phyloP scores from a whole-genome alignment of 495 filamentous ascomycete genomes.

The Hypoxylon lenormandii region DNA sequence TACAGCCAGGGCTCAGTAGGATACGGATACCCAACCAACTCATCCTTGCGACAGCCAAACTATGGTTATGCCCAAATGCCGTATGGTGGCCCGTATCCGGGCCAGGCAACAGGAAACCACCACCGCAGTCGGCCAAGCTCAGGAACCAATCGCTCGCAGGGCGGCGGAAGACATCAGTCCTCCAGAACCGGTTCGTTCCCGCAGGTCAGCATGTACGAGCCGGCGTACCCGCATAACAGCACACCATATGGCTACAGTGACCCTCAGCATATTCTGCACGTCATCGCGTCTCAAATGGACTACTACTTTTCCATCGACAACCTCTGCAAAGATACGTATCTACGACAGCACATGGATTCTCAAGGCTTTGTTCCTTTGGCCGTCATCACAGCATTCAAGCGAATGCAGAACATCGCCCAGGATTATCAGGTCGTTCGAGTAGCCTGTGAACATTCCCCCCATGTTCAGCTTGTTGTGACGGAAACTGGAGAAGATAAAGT shows the following conservation, averaged over 20 bases:
- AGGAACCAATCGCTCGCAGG: slow-evolving; percentile 39
- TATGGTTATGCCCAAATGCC: slow-evolving; percentile 52
- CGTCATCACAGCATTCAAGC: slow-evolving; percentile 83
- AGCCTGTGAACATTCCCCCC: slow-evolving; percentile 75
- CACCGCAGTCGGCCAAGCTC: slow-evolving; percentile 41
- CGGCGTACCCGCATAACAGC: slow-evolving; percentile 70
- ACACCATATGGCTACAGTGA: slow-evolving; percentile 73
- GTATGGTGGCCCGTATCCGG: slow-evolving; percentile 42
- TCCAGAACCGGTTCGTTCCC: slow-evolving; percentile 37
- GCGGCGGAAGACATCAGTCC: slow-evolving; percentile 38
- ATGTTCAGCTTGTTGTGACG: slow-evolving; percentile 75
- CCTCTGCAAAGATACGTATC: slow-evolving; percentile 90
- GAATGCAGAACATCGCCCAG: slow-evolving; percentile 77
- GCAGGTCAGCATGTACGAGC: slow-evolving; percentile 62
- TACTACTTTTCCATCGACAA: slow-evolving; percentile 99
- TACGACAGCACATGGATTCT: slow-evolving; percentile 91
- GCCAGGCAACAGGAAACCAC: slow-evolving; percentile 24
- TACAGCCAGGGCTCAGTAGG: slow-evolving; percentile 29
- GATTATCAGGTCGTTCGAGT: slow-evolving; percentile 78
- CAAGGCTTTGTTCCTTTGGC: slow-evolving; percentile 87
- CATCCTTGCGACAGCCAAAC: slow-evolving; percentile 64
- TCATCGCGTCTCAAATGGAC: slow-evolving; percentile 72
- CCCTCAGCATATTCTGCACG: slow-evolving; percentile 58
- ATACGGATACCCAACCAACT: slow-evolving; percentile 35
- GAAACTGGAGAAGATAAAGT: slow-evolving; percentile 82